phyloP scores from a whole-genome alignment of 1,284 basidiomycete species.

The Tilletia indica region DNA sequence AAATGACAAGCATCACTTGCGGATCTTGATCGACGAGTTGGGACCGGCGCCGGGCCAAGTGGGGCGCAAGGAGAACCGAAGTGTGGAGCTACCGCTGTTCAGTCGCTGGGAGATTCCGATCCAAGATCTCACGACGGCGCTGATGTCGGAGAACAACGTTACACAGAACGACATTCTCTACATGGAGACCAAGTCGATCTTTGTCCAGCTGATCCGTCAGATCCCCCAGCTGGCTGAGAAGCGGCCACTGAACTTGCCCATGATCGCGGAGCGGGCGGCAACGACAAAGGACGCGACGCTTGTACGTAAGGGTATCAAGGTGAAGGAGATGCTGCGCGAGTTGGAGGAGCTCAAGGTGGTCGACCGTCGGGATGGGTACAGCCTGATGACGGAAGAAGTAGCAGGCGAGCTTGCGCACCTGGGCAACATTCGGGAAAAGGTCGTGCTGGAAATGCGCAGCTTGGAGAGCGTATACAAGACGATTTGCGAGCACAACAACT shows the following conservation, averaged over 20 bases:
- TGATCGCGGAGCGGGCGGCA: conserved; percentile 87
- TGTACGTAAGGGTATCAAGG: conserved; percentile 95
- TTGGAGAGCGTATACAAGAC: conserved; percentile 97
- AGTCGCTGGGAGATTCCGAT: conserved; percentile 99
- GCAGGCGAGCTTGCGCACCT: conserved; percentile 90
- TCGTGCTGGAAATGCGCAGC: conserved; percentile 83
- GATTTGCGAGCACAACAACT: conserved; percentile 98
- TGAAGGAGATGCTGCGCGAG: conserved; percentile 96
- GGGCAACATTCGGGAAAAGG: conserved; percentile 93
- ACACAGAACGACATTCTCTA: conserved; percentile 98
- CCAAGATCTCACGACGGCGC: conserved; percentile 89
- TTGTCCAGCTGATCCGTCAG: conserved; percentile 94
- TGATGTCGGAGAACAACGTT: conserved; percentile 87
- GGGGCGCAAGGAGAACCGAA: conserved; percentile 92
- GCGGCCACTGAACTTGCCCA: conserved; percentile 82
- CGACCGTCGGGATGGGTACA: conserved; percentile 77
- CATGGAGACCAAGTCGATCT: conserved; percentile 99
- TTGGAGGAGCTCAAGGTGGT: conserved; percentile 87
- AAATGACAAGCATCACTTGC: conserved; percentile 93
- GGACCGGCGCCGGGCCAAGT: conserved; percentile 89
- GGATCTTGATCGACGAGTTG: conserved; percentile 91
- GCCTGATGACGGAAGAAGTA: conserved; percentile 95
- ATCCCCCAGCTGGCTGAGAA: conserved; percentile 80
- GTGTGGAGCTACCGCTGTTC: conserved; percentile 87
- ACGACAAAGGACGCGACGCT: conserved; percentile 94